These are phyloP conservation scores for Talaromyces sp. DNA, from an alignment of 2,329 filamentous ascomycete species.

Conservation along the genomic window DNA sequence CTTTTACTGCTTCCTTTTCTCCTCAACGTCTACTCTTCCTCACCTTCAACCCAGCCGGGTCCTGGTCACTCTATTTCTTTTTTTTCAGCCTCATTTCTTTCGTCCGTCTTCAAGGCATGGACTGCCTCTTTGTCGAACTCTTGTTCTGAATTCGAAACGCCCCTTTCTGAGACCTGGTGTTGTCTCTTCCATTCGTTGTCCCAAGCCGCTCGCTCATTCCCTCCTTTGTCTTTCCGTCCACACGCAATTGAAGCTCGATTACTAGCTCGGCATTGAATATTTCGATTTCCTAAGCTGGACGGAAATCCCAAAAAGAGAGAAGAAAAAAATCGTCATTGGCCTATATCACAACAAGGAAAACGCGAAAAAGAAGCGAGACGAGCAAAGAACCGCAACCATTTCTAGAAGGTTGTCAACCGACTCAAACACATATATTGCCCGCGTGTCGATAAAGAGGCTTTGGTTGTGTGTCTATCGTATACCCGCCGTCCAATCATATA, in stretches of 20 bases:
- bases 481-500: not conserved
- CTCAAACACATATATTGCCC: conserved; percentile 8
- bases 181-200: conserved; percentile 17
- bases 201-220: conserved; percentile 9
- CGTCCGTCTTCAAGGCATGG: conserved; percentile 13
- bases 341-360: not conserved
- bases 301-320: not conserved
- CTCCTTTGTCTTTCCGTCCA: conserved; percentile 12
- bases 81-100: conserved; percentile 2
- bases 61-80: not conserved
- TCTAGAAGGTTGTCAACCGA: not conserved
- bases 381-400: not conserved
- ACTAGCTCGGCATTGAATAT: not conserved
- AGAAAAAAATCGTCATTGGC: not conserved
- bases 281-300: not conserved
- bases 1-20: not conserved
- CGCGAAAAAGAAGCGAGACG: not conserved
- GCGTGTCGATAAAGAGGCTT: conserved; percentile 7
- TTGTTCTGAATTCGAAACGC: conserved; percentile 1
- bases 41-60: not conserved
- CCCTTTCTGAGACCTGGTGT: conserved; percentile 10
- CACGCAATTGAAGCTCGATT: conserved; percentile 9
- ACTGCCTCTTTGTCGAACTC: conserved; percentile 3
- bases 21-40: not conserved
- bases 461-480: not conserved